Base-by-base conservation (phyloP, 192 early-diverging fungal genomes). In the Geranomyces variabilis region DNA sequence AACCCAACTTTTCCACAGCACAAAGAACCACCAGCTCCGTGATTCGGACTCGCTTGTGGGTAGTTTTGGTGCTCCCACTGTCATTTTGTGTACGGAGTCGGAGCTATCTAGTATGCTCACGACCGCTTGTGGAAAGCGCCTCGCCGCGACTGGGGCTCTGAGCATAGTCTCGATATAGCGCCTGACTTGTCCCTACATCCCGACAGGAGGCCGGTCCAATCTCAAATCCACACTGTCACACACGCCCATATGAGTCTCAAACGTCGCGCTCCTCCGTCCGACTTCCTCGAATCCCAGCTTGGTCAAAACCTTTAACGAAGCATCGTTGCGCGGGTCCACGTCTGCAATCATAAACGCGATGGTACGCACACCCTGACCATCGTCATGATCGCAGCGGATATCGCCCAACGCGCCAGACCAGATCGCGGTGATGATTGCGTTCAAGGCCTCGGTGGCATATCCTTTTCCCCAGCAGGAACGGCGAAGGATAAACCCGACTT, bases 401-500 rank as follows among this genome's bases (percentile, higher is more conserved):
- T 53, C 51, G 51, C 51, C 51, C 21, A 53, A 53, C 19, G 51
- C 51, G 51, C 51, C 51, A 17, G 51, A 53, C 28, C 22, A 60
- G 14, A 60, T 60, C 22, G 30, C 58, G 22, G 19, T 33, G 28
- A 60, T 24, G 28, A 60, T 26, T 19, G 17, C 28, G 22, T 17
- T 26, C 28, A 60, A 33, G 17, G 58, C 58, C 30, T 60, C 58
- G 28, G 58, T 30, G 30, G 58, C 58, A 29, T 60, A 60, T 5
- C 58, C 58, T 29, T 60, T 60, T 19, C 58, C 58, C 58, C 58
- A 60, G 30, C 17, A 5, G 4, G 58, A 24, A 19, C 28, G 58
- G 58, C 30, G 58, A 60, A 60, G 30, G 30, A 60, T 60, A 33
- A 31, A 60, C 6, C 58, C 58, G 22, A 60, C 28, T 60, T 60